Conservation (phyloP, 225 moss, liverwort and hornwort species). For the Neckera pumila region DNA sequence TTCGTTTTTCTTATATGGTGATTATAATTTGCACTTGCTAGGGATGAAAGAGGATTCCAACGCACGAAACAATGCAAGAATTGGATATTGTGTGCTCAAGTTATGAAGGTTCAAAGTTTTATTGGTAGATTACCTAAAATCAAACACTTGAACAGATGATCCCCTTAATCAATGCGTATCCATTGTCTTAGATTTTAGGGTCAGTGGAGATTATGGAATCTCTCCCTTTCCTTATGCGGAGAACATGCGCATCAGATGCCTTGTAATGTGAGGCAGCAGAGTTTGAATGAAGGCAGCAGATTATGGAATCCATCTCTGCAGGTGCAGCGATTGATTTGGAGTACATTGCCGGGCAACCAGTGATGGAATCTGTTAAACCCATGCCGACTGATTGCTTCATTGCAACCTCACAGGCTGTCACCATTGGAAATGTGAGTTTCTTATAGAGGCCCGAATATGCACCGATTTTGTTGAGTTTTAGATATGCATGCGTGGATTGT, state of each 20-base stretch:
- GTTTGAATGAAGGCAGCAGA: not conserved
- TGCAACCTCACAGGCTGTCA: constrained; percentile 40
- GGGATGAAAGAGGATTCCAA: not conserved
- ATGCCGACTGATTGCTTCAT: constrained; percentile 33
- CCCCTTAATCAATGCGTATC: not conserved
- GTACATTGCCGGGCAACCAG: constrained; percentile 39
- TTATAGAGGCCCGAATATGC: not conserved
- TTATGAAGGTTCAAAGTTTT: not conserved
- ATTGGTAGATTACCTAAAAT: not conserved
- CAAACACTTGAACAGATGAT: not conserved
- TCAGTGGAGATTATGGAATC: not conserved
- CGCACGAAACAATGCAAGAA: not conserved
- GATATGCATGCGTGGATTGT: not conserved
- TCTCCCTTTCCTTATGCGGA: not conserved
- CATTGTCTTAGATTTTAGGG: not conserved
- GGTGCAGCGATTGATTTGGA: constrained; percentile 45
- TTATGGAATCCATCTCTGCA: not conserved
- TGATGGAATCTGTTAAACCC: constrained; percentile 28
- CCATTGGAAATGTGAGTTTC: constrained; percentile 63
- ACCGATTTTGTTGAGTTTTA: not conserved
- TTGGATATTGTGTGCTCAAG: not conserved
- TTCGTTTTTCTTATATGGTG: not conserved
- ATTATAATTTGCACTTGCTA: not conserved
- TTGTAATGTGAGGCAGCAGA: not conserved
- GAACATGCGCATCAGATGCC: not conserved